Evolutionary conservation across 306 rosid species (phyloP).

Genomic region (Pterocarpus santalinus): DNA sequence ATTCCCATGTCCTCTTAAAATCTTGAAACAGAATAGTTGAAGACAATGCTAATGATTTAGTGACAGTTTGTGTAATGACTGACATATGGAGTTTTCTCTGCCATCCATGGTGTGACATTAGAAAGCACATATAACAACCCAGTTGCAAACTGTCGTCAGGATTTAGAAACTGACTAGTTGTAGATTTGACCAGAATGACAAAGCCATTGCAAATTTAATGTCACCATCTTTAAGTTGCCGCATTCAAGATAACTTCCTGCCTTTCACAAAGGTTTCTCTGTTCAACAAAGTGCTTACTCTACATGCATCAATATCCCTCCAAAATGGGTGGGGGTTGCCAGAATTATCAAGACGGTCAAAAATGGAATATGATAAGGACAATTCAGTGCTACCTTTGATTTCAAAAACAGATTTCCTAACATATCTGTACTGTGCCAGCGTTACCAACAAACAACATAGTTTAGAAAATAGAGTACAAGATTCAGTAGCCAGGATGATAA

Average conservation of each 20-base stretch:
- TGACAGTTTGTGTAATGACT: not conserved
- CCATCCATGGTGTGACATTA: constrained; percentile 7
- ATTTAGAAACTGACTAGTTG: constrained; percentile 12
- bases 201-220: constrained; percentile 25
- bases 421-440: not conserved
- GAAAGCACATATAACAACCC: constrained; percentile 10
- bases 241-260: constrained; percentile 3
- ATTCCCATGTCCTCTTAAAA: constrained; percentile 22
- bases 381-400: constrained; percentile 10
- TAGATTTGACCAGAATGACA: constrained; percentile 25
- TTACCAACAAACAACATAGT: constrained; percentile 26
- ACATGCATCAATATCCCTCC: constrained; percentile 28
- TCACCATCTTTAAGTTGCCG: not conserved
- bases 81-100: not conserved
- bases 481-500: not conserved
- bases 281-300: constrained; percentile 18
- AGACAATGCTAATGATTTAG: constrained; percentile 17
- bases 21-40: constrained; percentile 17
- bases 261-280: constrained; percentile 10
- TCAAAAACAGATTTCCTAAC: constrained; percentile 23
- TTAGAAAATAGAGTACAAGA: not conserved
- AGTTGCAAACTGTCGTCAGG: not conserved
- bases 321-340: not conserved
- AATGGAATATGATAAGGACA: constrained; percentile 7
- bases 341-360: constrained; percentile 33